Conservation (phyloP, 2,329 filamentous ascomycete species). For the Calonectria montana region DNA sequence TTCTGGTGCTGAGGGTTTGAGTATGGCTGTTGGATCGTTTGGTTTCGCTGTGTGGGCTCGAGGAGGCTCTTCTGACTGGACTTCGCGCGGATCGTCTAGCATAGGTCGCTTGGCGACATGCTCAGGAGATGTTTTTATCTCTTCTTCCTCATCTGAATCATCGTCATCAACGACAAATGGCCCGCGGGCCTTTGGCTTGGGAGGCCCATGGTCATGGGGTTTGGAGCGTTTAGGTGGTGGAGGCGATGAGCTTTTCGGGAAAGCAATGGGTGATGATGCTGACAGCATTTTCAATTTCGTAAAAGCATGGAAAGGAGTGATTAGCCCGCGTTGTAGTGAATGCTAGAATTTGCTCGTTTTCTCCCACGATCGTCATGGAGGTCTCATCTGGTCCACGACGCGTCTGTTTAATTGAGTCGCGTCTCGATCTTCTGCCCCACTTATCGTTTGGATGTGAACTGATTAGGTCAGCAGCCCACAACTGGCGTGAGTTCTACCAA, state of each 20-base stretch:
- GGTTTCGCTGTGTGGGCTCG: constrained; percentile 8
- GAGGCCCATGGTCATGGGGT: constrained; percentile 48
- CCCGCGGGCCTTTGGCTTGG: constrained; percentile 37
- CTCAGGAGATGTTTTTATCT: neutral
- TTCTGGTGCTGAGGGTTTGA: constrained; percentile 10
- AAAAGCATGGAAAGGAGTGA: neutral
- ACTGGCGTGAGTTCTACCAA: neutral
- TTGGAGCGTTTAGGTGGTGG: constrained; percentile 49
- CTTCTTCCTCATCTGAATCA: constrained; percentile 31
- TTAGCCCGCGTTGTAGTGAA: neutral
- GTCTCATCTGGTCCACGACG: constrained; percentile 31
- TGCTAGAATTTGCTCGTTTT: constrained; percentile 10
- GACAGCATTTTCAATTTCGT: constrained; percentile 61
- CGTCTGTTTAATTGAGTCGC: constrained; percentile 47
- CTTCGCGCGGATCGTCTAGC: constrained; percentile 40
- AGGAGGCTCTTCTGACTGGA: constrained; percentile 8
- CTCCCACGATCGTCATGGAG: constrained; percentile 12
- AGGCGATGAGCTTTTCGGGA: constrained; percentile 62
- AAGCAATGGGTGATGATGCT: constrained; percentile 69
- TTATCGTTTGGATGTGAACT: constrained; percentile 8
- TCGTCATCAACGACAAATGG: constrained; percentile 19
- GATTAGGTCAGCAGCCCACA: constrained; percentile 39
- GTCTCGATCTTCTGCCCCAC: constrained; percentile 32
- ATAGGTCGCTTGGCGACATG: constrained; percentile 47
- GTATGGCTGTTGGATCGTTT: neutral